phyloP scores from a whole-genome alignment of 257 asterid genomes.

The Capsicum rhomboideum region DNA sequence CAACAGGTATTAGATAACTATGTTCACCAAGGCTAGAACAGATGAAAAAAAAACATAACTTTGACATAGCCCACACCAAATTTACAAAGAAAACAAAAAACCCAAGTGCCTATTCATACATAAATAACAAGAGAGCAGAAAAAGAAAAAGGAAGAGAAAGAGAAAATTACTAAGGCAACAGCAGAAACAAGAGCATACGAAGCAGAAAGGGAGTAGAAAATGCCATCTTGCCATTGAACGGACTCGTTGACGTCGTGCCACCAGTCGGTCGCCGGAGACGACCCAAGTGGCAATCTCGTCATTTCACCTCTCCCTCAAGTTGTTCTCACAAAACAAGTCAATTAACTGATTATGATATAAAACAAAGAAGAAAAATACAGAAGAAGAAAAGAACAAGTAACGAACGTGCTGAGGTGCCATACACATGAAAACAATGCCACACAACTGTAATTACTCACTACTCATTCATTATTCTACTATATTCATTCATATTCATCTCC shows the following conservation, averaged over 20 bases:
- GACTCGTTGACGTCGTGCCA: conserved; percentile 90
- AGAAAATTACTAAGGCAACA: conserved; percentile 57
- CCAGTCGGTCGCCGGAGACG: conserved; percentile 50
- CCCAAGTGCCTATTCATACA: not conserved
- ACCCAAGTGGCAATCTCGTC: conserved; percentile 38
- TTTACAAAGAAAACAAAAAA: not conserved
- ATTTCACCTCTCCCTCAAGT: conserved; percentile 15
- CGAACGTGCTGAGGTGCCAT: conserved; percentile 2
- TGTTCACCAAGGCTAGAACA: too few species aligned
- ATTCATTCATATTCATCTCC: too few species aligned
- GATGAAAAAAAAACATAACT: not conserved
- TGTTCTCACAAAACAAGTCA: conserved; percentile 1
- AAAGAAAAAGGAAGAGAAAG: too few species aligned
- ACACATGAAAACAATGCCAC: not conserved
- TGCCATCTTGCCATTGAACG: conserved; percentile 80
- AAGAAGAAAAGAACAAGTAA: not conserved
- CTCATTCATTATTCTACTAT: too few species aligned
- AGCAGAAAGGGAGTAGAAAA: conserved; percentile 76
- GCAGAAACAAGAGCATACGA: conserved; percentile 67
- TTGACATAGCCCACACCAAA: not conserved
- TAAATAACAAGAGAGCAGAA: not conserved
- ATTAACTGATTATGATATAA: not conserved
- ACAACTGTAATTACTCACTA: too few species aligned
- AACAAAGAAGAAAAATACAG: not conserved
- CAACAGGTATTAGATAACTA: too few species aligned